phyloP scores from a whole-genome alignment of 805 yeast species.

The Monosporozyma servazzii region DNA sequence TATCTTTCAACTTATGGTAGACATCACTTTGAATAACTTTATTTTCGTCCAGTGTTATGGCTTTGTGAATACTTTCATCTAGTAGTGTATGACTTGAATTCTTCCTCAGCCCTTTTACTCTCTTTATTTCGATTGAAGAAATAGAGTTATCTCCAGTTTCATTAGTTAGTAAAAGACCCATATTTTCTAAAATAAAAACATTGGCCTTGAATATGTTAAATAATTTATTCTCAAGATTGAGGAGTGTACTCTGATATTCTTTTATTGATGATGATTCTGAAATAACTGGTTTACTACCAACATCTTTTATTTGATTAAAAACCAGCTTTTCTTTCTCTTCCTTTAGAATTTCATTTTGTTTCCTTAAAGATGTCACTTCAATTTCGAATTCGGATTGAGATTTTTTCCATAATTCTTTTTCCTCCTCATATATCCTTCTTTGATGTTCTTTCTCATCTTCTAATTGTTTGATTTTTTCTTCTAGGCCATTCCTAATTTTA shows the following conservation, averaged over 20 bases:
- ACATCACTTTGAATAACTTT: slow-evolving; percentile 44
- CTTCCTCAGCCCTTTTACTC: slow-evolving; percentile 72
- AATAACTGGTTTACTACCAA: not conserved
- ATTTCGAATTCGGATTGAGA: not conserved
- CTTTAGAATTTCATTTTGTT: not conserved
- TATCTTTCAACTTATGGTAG: slow-evolving; percentile 20
- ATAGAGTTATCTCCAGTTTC: slow-evolving; percentile 17
- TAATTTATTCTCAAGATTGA: slow-evolving; percentile 2
- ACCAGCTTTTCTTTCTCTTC: not conserved
- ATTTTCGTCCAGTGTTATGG: slow-evolving; percentile 12
- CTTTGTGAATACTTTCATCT: slow-evolving; percentile 28
- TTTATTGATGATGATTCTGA: not conserved
- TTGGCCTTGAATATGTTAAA: slow-evolving; percentile 36
- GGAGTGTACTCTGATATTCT: not conserved
- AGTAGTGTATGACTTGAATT: slow-evolving; percentile 31
- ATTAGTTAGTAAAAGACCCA: slow-evolving; percentile 52
- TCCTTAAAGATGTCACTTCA: not conserved
- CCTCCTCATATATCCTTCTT: not conserved
- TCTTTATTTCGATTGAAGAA: slow-evolving; percentile 40
- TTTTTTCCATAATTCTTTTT: not conserved
- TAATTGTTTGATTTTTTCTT: not conserved
- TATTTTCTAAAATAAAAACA: slow-evolving; percentile 57
- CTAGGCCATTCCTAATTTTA: not conserved
- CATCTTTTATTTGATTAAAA: not conserved
- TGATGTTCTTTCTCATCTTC: not conserved